Evolutionary conservation across 805 yeast genomes (phyloP), one percentile per base, ranked within the genome.

Genomic region (Wickerhamomyces pijperi): DNA sequence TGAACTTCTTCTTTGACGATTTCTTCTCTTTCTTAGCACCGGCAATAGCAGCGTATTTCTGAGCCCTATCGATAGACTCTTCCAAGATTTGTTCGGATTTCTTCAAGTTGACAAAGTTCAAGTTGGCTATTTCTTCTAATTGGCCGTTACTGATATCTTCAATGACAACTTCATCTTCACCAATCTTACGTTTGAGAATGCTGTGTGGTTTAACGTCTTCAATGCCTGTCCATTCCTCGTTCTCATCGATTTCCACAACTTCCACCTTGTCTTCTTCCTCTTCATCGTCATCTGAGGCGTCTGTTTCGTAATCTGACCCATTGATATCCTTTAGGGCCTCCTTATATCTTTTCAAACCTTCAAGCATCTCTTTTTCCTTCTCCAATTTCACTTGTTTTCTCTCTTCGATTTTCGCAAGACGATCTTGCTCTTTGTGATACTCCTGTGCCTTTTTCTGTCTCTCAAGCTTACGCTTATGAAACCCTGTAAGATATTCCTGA

Each of bases 391-490:
- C 44, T 44, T 69, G 66, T 47, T 77, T 74, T 43, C 97, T 72
- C 53, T 84, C 95, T 48, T 82, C 94, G 11, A 86, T 67, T 49
- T 74, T 74, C 2, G 76, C 77, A 46, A 74, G 63, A 41, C 88
- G 69, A 5, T 81, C 92, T 54, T 80, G 83, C 55, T 88, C 95
- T 49, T 80, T 78, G 37, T 73, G 74, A 50, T 68, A 77, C 43
- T 74, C 84, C 48, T 75, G 77, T 0, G 97, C 97, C 46, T 80
- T 78, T 63, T 86, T 88, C 61, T 83, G 82, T 58, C 97, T 72
- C 53, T 83, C 83, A 15, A 90, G 57, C 57, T 90, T 90, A 54
- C 98, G 74, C 63, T 90, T 90, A 60, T 92, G 97, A 59, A 90
- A 90, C 32, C 98, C 98, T 3, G 97, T 90, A 48, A 90, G 64